phyloP scores from a whole-genome alignment of 108 stramenopile species.

The Conticribra weissflogii region DNA sequence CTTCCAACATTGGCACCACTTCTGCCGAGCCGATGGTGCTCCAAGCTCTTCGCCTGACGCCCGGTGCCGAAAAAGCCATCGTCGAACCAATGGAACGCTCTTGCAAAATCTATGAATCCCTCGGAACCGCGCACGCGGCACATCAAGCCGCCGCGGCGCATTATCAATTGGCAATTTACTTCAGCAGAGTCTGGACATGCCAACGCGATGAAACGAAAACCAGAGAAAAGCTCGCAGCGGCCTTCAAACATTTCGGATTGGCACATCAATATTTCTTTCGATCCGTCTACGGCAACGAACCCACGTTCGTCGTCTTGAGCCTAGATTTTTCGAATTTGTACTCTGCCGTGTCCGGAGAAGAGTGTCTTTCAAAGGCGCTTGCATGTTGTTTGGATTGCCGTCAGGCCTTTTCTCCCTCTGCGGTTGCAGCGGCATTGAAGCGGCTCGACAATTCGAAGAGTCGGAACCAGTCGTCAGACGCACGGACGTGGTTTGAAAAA shows the following conservation, averaged over 20 bases:
- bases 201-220: constrained; percentile 81
- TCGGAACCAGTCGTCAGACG: constrained; percentile 1
- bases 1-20: constrained; percentile 55
- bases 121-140: constrained; percentile 51
- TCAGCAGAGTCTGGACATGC: constrained; percentile 81
- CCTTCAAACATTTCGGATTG: constrained; percentile 68
- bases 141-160: constrained; percentile 87
- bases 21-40: constrained; percentile 56
- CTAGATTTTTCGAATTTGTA: constrained; percentile 80
- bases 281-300: constrained; percentile 62
- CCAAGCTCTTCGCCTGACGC: constrained; percentile 60
- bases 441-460: background rate
- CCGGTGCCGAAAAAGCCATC: constrained; percentile 76
- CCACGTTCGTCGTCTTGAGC: constrained; percentile 79
- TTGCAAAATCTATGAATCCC: constrained; percentile 69
- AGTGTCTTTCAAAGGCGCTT: constrained; percentile 70
- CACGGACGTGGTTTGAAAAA: constrained; percentile 59
- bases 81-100: constrained; percentile 83
- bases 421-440: constrained; percentile 26
- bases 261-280: constrained; percentile 73
- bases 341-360: constrained; percentile 74
- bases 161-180: constrained; percentile 84
- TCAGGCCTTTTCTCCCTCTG: constrained; percentile 56
- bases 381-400: constrained; percentile 72
- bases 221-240: constrained; percentile 74